Evolutionary conservation across 768 basidiomycete species (phyloP), one percentile per base, ranked within the genome.

Genomic region (Omphalotus guepiniiformis): DNA sequence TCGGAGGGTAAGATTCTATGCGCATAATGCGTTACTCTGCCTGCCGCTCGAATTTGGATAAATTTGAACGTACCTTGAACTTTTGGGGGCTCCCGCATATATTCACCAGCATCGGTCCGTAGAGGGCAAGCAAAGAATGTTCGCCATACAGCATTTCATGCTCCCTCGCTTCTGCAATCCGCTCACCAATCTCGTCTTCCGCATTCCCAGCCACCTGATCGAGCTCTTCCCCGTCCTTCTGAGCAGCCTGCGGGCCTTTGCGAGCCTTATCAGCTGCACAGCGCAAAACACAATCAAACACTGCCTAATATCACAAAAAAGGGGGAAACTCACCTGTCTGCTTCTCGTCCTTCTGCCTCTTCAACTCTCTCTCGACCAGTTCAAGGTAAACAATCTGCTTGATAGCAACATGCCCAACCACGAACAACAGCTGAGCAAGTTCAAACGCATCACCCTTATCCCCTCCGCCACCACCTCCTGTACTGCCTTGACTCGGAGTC

Each of bases 321-420:
- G 37, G 34, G 40, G 23, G 32, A 4, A 11, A 63, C 80, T 30
- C 54, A 90, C 93, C 85, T 48, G 83, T 72, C 18, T 84, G 82
- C 52, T 81, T 85, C 60, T 89, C 90, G 51, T 96, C 93, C 68
- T 96, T 97, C 64, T 95, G 86, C 8, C 94, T 72, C 69, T 99
- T 99, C 82, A 91, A 88, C 60, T 99, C 95, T 28, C 94, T 72
- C 63, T 99, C 96, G 18, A 97, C 86, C 40, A 96, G 74, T 63
- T 99, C 96, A 16, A 99, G 78, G 59, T 90, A 96, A 13, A 95
- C 93, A 48, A 97, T 91, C 40, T 99, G 95, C 64, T 97, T 98
- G 68, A 98, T 91, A 9, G 95, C 93, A 23, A 95, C 88, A 63
- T 98, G 96, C 0, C 96, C 96, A 16, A 97, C 93, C 30, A 92